phyloP scores from a whole-genome alignment of 1,139 yeast species.

The Pichia sp. region DNA sequence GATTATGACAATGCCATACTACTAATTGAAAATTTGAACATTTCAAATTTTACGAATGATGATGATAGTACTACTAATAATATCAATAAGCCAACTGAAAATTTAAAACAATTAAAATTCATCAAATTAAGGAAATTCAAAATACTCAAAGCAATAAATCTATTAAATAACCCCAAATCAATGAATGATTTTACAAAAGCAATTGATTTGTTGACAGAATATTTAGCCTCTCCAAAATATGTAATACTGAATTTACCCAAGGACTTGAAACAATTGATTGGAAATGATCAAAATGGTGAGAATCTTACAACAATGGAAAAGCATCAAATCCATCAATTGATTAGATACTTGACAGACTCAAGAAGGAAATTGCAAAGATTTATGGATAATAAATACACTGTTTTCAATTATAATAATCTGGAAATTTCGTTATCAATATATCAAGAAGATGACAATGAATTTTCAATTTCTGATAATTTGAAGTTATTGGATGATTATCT shows the following conservation, averaged over 20 bases:
- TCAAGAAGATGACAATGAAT: slow-evolving; percentile 12
- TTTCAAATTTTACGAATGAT: slow-evolving; percentile 19
- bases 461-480: slow-evolving; percentile 32
- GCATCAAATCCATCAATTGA: slow-evolving; percentile 17
- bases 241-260: slow-evolving; percentile 43
- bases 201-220: slow-evolving; percentile 41
- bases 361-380: slow-evolving; percentile 43
- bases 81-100: slow-evolving; percentile 12
- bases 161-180: slow-evolving; percentile 26
- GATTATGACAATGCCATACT: slow-evolving; percentile 38
- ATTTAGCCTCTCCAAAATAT: slow-evolving; percentile 50
- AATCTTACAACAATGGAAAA: not conserved
- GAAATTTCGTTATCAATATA: slow-evolving; percentile 38
- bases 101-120: slow-evolving; percentile 25
- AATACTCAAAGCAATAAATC: slow-evolving; percentile 34
- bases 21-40: slow-evolving; percentile 32
- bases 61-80: not conserved
- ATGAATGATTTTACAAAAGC: slow-evolving; percentile 32
- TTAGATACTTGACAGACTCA: slow-evolving; percentile 42
- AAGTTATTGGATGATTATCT: slow-evolving; percentile 69
- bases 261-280: slow-evolving; percentile 7
- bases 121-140: slow-evolving; percentile 39
- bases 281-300: not conserved
- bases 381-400: slow-evolving; percentile 31
- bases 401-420: slow-evolving; percentile 41